phyloP scores from a whole-genome alignment of 306 rosid species.

The Cucumis melo region DNA sequence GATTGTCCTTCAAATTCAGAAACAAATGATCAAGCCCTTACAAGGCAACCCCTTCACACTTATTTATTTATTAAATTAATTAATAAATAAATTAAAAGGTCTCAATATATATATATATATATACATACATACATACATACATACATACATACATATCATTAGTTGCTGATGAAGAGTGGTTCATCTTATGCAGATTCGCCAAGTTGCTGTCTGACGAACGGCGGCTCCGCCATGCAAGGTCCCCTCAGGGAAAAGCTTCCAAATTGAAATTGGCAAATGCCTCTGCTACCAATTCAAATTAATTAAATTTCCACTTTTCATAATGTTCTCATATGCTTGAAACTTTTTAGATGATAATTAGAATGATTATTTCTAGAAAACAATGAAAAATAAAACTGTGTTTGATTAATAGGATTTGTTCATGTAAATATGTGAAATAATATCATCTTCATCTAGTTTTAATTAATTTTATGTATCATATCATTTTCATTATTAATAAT shows the following conservation, averaged over 20 bases:
- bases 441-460: too few species aligned
- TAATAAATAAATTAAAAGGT: background rate
- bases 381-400: too few species aligned
- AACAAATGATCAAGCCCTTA: constrained; percentile 43
- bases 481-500: too few species aligned
- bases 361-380: background rate
- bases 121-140: too few species aligned
- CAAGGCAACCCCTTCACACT: constrained; percentile 14
- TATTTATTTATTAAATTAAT: too few species aligned
- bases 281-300: background rate
- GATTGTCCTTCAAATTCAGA: background rate
- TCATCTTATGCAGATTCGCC: constrained; percentile 26
- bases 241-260: constrained; percentile 12
- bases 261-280: background rate
- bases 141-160: too few species aligned
- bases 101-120: background rate
- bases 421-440: background rate
- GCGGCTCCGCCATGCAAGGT: constrained; percentile 18
- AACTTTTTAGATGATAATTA: background rate
- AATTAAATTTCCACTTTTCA: background rate
- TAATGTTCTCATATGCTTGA: background rate
- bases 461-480: too few species aligned
- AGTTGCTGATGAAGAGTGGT: background rate
- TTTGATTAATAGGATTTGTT: background rate
- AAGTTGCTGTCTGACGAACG: constrained; percentile 34